Evolutionary conservation across 192 early-diverging fungal species (phyloP), one percentile per base, ranked within the genome.

Genomic region (Rhizophagus sp.): DNA sequence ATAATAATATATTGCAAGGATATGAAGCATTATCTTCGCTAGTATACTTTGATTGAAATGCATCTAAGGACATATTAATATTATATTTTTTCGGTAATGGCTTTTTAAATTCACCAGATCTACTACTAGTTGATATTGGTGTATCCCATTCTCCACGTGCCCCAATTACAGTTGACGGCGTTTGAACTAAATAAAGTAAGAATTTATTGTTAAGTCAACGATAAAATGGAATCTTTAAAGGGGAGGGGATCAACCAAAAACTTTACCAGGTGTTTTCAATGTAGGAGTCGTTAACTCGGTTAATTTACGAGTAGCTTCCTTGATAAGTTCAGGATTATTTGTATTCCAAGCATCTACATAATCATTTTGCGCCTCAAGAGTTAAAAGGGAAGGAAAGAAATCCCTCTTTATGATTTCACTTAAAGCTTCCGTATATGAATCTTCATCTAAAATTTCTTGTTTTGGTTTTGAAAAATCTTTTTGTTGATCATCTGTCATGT

Each of bases 341-440:
- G 80, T 65, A 52, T 74, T 69, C 27, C 84, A 75, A 19, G 85
- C 83, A 36, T 86, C 83, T n/a, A 86, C 62, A 52, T 86, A 86
- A 44, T 79, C 83, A 76, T 87, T 82, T 76, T 93, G 82, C 64
- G 84, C 70, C 76, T 87, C 85, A n/a, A 91, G 81, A 50, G 88
- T 89, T 50, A 90, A 86, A 24, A 95, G 84, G 66, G 91, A 83
- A 6, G 95, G 95, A 69, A 94, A 96, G 76, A 94, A 96, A 80
- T 96, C 95, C 12, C 95, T 82, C 76, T 95, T 88, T 77, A 96
- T 95, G 73, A 96, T 95, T 44, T 89, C 85, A 67, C 89, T 89
- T 47, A 96, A 86, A 13, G 90, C 89, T 10, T 91, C 89, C 19
- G 93, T 89, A 80, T 96, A 95, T 44, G 85, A 87, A 67, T 96